Base-by-base conservation (phyloP, 192 early-diverging fungal species). In the Gonapodya prolifera region DNA sequence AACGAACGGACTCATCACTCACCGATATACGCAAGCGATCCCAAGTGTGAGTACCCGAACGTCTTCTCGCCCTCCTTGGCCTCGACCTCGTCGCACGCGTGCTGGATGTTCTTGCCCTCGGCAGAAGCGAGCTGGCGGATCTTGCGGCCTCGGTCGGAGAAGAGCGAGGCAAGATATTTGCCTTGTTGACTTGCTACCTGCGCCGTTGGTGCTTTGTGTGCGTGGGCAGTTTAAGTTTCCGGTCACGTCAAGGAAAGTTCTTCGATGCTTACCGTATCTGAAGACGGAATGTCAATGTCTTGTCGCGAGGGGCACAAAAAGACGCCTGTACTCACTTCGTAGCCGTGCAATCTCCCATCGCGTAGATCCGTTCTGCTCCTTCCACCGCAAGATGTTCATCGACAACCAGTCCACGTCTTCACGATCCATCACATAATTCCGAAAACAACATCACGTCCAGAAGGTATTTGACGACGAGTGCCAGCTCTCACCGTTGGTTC, bases 181-280 rank as follows among this genome's bases (percentile, higher is more conserved):
- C 95, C 95, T 81, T 98, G 94, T 78, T 95, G 89, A 33, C 89
- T 86, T 2, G 96, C 96, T 30, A 98, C 93, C 78, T 94, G 93
- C 30, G 92, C 93, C 35, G 93, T 94, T 0, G 93, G 93, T 32
- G 93, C 83, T 80, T 79, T 82, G 75, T 77, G 2, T 23, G 35
- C 8, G 0, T 77, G 76, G 33, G 75, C 75, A 69, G 0, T 69
- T 76, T 0, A 23, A 79, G 34, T 0, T 18, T 18, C 28, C 30
- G 17, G 17, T 69, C 74, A 75, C n/a, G n/a, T n/a, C 17, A 17
- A 75, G 30, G 30, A 35, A 75, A 75, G 30, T 30, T 17, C 45
- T 17, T 17, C 17, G 30, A 75, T 75, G 30, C 17, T 75, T 69
- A 17, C 17, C 30, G 30, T 28, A 79, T n/a, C 69, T 69, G 69